These are phyloP conservation scores for Ceratocystis smalleyi DNA, from an alignment of 2,329 filamentous ascomycete species.

Conservation along the genomic window DNA sequence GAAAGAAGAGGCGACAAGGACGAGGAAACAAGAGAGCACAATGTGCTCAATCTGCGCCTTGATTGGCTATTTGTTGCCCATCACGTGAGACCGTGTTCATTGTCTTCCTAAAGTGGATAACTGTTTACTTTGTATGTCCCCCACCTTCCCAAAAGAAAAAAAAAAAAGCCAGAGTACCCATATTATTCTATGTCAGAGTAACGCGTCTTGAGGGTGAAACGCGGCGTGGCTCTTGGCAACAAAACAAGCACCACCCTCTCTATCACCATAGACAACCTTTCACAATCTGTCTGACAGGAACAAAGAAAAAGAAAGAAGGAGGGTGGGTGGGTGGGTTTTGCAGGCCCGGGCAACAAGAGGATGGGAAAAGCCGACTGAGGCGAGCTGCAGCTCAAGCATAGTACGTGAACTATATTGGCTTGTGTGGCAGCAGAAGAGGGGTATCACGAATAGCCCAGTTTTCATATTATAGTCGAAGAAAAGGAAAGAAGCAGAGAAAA, in stretches of 20 bases:
- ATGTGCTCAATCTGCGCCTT: background rate
- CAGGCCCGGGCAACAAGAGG: background rate
- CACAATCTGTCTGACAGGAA: background rate
- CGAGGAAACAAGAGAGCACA: background rate
- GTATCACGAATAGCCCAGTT: no score
- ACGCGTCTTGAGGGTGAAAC: background rate
- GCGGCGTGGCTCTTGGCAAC: background rate
- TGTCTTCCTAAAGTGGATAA: background rate
- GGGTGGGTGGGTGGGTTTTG: background rate
- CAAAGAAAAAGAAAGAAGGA: background rate
- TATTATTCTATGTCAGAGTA: background rate
- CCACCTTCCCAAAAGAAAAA: background rate
- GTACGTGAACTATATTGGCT: background rate
- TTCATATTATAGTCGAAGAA: no score
- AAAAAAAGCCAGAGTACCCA: background rate
- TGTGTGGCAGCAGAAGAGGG: background rate
- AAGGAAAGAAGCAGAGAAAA: no score
- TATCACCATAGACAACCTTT: background rate
- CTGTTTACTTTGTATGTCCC: background rate
- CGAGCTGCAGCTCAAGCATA: conserved; percentile 6
- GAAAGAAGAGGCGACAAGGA: no score
- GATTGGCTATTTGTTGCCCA: background rate
- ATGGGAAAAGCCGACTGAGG: background rate
- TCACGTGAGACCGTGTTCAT: background rate
- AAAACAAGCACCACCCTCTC: background rate